Base-by-base conservation (phyloP, 2,329 filamentous ascomycete genomes). In the Plenodomus biglobosus region DNA sequence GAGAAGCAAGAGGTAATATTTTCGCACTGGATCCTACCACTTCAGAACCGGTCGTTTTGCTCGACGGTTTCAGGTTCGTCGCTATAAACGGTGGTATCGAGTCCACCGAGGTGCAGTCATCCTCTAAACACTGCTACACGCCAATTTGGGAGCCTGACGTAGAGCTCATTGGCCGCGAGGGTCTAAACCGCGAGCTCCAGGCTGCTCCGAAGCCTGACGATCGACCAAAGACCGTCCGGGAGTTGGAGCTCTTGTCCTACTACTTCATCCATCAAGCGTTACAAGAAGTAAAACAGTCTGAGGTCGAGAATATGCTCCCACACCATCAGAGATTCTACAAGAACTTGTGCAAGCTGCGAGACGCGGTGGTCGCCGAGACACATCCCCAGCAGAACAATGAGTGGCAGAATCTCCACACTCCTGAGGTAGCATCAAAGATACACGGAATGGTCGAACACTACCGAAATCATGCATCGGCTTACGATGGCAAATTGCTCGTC, bases 41-140 rank as follows among this genome's bases (percentile, higher is more conserved):
- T 20, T 44, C 18, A 2, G 41, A 41, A 24, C 47, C 53, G 3
- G 50, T 56, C 0, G 40, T 53, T 3, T 42, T 56, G 13, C 48
- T 56, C 42, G 50, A 56, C 32, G 53, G 53, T n/a, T 53, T 56
- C 40, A 46, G 44, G 21, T 53, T 56, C 13, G 47, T 53, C 10
- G 44, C 53, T 18, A 50, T 56, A 19, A 51, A 53, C 11, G 18
- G 24, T 13, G 17, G 13, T 5, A 35, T 15, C 3, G 22, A 24
- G 2, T 42, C 43, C 7, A 19, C 11, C 1, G 27, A 40, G 18
- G 1, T 38, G 3, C 8, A 17, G 1, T 30, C 20, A 3, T 10
- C 34, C 5, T 20, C 45, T 5, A 56, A 47, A 8, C 45, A 53
- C 34, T 56, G 53, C 3, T 56, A 46, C 36, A 44, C 46, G 20